A percentile compares a stretch with the other conserved stretches of the same genome.
These are phyloP conservation scores for Quercus phellos DNA, from an alignment of 331 rosid species.

Conservation along the genomic window DNA sequence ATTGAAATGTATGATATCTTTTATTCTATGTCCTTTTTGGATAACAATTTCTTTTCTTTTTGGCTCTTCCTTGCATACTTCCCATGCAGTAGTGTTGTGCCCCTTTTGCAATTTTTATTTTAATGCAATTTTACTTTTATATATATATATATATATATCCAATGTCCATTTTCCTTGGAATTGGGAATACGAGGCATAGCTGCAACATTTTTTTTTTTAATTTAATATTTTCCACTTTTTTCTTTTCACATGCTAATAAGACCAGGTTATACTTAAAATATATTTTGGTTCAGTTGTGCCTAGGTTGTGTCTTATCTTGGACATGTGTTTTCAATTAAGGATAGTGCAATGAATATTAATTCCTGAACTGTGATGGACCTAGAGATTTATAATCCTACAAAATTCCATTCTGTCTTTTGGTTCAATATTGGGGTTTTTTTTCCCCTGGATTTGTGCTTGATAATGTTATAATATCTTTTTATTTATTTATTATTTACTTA, in stretches of 20 bases:
- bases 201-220: background rate
- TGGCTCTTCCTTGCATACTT: too few species aligned
- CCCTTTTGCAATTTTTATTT: background rate
- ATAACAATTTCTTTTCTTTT: background rate
- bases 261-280: background rate
- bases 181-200: background rate
- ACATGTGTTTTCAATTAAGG: background rate
- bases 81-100: too few species aligned
- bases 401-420: background rate
- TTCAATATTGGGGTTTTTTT: background rate
- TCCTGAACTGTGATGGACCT: background rate
- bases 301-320: background rate
- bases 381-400: background rate
- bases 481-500: too few species aligned
- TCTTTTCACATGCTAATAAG: background rate
- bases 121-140: too few species aligned
- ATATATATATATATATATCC: too few species aligned
- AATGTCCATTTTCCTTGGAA: background rate
- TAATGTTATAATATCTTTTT: background rate
- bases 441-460: background rate
- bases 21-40: background rate
- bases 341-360: background rate
- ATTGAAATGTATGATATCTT: background rate
- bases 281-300: background rate
- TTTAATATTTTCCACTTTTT: background rate